Conservation (phyloP, 1,139 yeast species). For the Candida smagusa region DNA sequence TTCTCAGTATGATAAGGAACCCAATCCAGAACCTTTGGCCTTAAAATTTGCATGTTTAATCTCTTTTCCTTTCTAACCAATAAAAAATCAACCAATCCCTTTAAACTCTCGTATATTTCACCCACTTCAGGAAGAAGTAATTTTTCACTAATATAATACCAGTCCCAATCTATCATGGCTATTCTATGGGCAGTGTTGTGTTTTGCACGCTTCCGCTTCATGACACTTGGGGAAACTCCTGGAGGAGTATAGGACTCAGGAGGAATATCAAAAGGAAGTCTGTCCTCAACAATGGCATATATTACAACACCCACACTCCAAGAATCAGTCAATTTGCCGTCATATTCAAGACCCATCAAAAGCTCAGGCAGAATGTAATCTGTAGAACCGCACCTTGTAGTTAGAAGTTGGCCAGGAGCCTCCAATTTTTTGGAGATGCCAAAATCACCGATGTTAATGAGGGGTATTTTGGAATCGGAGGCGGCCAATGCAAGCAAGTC, state of each 20-base stretch:
- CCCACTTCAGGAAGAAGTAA: slow-evolving; percentile 18
- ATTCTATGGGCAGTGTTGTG: slow-evolving; percentile 81
- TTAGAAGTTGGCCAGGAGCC: slow-evolving; percentile 56
- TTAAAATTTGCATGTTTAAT: slow-evolving; percentile 7
- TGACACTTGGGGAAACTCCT: slow-evolving; percentile 44
- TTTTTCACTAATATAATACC: slow-evolving; percentile 45
- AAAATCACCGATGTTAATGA: slow-evolving; percentile 77
- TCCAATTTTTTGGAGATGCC: slow-evolving; percentile 76
- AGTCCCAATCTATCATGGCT: slow-evolving; percentile 89
- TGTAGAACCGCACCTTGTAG: slow-evolving; percentile 92
- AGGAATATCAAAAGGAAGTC: slow-evolving; percentile 80
- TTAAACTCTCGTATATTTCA: slow-evolving; percentile 24
- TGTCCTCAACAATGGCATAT: slow-evolving; percentile 75
- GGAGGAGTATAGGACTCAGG: slow-evolving; percentile 37
- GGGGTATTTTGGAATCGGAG: slow-evolving; percentile 22
- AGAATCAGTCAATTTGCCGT: slow-evolving; percentile 84
- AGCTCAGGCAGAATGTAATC: slow-evolving; percentile 95
- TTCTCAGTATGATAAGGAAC: too few species aligned
- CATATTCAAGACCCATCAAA: slow-evolving; percentile 83
- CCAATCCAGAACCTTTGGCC: slow-evolving; percentile 5
- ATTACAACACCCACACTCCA: slow-evolving; percentile 95
- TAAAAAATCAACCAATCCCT: slow-evolving; percentile 29
- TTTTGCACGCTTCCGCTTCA: slow-evolving; percentile 48
- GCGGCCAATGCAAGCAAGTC: slow-evolving; percentile 18
- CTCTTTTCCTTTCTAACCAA: slow-evolving; percentile 42